A percentile compares a stretch with the other conserved stretches of the same genome.
These are phyloP conservation scores for Pichia sp. DNA, from an alignment of 1,139 yeast genomes.

Conservation along the genomic window DNA sequence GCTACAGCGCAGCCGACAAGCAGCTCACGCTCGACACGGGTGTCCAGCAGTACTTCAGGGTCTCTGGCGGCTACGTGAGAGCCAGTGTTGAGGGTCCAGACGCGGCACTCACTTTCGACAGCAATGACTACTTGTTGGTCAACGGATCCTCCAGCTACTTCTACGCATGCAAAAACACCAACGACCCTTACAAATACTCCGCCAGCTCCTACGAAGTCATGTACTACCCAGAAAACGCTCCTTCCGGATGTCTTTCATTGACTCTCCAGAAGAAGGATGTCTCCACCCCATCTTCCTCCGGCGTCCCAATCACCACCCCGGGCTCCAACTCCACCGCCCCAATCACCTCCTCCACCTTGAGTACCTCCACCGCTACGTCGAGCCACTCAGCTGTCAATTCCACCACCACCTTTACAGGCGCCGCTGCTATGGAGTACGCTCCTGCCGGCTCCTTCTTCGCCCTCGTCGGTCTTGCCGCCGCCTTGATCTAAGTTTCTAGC, in stretches of 20 bases:
- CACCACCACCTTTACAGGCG: background rate
- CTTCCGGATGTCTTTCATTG: constrained; percentile 20
- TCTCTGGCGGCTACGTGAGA: constrained; percentile 15
- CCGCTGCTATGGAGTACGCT: constrained; percentile 11
- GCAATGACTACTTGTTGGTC: constrained; percentile 23
- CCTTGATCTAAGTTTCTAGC: background rate
- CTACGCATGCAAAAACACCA: constrained; percentile 29
- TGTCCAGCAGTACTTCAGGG: constrained; percentile 10
- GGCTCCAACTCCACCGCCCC: background rate
- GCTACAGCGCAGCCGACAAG: constrained; percentile 12
- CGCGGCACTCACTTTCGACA: constrained; percentile 16
- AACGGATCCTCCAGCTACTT: constrained; percentile 25
- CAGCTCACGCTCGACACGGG: background rate
- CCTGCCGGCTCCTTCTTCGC: constrained; percentile 22
- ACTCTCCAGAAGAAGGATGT: constrained; percentile 9
- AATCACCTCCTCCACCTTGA: background rate
- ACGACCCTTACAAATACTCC: constrained; percentile 29
- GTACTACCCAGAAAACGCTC: constrained; percentile 24
- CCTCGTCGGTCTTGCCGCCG: constrained; percentile 19
- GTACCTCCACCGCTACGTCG: background rate
- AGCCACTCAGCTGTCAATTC: background rate
- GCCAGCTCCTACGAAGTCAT: constrained; percentile 20
- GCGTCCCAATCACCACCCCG: background rate
- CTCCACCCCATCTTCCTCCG: background rate
- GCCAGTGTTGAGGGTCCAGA: constrained; percentile 17